Percentiles rank a stretch among this genome's conserved stretches.
These are phyloP conservation scores for Diplodia seriata DNA, from an alignment of 2,329 filamentous ascomycete genomes.

Conservation along the genomic window DNA sequence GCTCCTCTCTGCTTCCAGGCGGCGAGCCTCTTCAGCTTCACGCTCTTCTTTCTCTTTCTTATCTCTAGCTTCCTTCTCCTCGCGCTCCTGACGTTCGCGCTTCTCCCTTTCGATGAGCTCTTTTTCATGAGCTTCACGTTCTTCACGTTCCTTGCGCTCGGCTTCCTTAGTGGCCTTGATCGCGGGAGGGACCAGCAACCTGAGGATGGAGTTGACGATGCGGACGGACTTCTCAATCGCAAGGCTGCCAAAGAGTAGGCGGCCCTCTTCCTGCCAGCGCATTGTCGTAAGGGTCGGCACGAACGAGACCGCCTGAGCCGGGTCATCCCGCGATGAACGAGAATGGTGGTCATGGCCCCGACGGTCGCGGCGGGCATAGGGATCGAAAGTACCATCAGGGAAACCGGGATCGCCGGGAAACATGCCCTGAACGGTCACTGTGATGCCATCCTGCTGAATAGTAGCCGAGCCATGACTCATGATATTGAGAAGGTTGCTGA, in stretches of 20 bases:
- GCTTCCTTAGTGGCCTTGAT: conserved; percentile 79
- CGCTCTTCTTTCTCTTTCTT: conserved; percentile 48
- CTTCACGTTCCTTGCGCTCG: conserved; percentile 68
- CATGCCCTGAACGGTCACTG: conserved; percentile 50
- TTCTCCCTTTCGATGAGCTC: conserved; percentile 52
- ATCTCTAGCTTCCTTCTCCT: conserved; percentile 56
- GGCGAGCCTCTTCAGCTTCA: conserved; percentile 39
- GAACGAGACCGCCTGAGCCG: conserved; percentile 79
- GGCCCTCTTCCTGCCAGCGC: conserved; percentile 89
- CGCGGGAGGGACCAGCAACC: conserved; percentile 79
- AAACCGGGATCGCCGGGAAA: conserved; percentile 47
- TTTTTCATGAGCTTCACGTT: conserved; percentile 62
- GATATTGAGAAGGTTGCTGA: conserved; percentile 64
- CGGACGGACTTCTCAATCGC: conserved; percentile 73
- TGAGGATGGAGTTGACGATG: conserved; percentile 73
- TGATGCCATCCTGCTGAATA: conserved; percentile 49
- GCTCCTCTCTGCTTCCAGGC: conserved; percentile 39
- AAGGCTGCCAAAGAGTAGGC: conserved; percentile 77
- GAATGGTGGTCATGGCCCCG: conserved; percentile 44
- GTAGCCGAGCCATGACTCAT: conserved; percentile 56
- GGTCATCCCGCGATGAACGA: conserved; percentile 60
- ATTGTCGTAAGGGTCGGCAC: conserved; percentile 71
- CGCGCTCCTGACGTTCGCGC: conserved; percentile 52
- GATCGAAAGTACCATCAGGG: conserved; percentile 24
- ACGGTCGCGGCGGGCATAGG: conserved; percentile 43